Conservation (phyloP, 495 filamentous ascomycete genomes). For the Talaromyces adpressus region DNA sequence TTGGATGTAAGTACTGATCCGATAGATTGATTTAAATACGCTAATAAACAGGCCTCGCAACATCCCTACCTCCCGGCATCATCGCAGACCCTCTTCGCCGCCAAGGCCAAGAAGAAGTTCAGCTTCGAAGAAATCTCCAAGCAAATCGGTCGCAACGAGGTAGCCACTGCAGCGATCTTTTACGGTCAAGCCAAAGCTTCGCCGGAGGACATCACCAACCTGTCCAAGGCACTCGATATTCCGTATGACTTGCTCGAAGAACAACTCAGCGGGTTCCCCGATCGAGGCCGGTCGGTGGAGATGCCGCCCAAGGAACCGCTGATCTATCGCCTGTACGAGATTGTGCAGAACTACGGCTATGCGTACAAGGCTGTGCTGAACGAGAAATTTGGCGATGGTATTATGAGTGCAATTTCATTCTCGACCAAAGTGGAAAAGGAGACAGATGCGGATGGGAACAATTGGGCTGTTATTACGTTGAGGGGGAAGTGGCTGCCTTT, state of each 20-base stretch:
- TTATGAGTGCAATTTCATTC: conserved; percentile 96
- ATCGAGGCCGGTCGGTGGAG: conserved; percentile 74
- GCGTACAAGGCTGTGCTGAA: conserved; percentile 95
- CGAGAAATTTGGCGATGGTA: conserved; percentile 98
- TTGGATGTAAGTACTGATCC: conserved; percentile 15
- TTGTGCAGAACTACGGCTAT: conserved; percentile 97
- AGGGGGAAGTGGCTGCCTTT: conserved; percentile 91
- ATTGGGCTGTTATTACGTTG: conserved; percentile 86
- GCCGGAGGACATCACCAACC: conserved; percentile 65
- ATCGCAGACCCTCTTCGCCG: conserved; percentile 70
- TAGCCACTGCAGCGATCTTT: conserved; percentile 87
- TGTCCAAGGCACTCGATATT: conserved; percentile 62
- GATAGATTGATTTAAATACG: background rate
- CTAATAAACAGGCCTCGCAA: conserved; percentile 24
- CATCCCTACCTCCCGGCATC: conserved; percentile 57
- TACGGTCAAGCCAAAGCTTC: conserved; percentile 86
- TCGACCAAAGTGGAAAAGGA: conserved; percentile 95
- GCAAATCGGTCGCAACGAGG: conserved; percentile 76
- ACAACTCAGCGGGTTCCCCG: conserved; percentile 67
- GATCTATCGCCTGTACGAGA: conserved; percentile 92
- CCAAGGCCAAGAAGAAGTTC: conserved; percentile 67
- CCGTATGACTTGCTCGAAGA: conserved; percentile 46
- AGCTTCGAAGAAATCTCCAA: conserved; percentile 77
- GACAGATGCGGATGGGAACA: conserved; percentile 70
- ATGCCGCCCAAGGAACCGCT: conserved; percentile 94